Percentiles rank a stretch among this genome's conserved stretches.
phyloP scores from a whole-genome alignment of 2,329 filamentous ascomycete genomes.

The Diaporthe sp. region DNA sequence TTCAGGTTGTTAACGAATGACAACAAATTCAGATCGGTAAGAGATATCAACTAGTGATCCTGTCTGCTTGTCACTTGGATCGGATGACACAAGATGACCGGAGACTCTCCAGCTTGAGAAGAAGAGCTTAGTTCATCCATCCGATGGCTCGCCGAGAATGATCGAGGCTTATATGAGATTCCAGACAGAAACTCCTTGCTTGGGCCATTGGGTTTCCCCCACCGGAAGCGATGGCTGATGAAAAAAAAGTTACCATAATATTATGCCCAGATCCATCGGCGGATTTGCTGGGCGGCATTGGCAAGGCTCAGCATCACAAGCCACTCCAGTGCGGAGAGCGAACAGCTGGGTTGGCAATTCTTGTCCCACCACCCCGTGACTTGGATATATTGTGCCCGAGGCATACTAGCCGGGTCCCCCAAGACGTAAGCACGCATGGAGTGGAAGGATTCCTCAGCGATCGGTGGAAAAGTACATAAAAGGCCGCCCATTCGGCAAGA shows the following conservation, averaged over 20 bases:
- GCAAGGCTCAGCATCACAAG: conserved; percentile 23
- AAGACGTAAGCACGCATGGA: conserved; percentile 18
- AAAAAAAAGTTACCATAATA: background rate
- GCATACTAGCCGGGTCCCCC: background rate
- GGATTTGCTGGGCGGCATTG: conserved; percentile 22
- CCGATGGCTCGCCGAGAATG: background rate
- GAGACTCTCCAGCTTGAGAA: background rate
- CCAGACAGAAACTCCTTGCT: conserved; percentile 1
- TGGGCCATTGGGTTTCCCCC: background rate
- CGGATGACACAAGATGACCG: background rate
- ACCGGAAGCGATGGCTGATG: conserved; percentile 15
- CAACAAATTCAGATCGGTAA: background rate
- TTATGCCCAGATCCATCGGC: conserved; percentile 13
- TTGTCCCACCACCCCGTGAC: conserved; percentile 13
- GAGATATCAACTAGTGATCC: background rate
- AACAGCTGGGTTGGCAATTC: conserved; percentile 5
- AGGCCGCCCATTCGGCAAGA: background rate
- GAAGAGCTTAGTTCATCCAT: background rate
- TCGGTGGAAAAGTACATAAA: background rate
- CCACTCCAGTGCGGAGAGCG: conserved; percentile 14
- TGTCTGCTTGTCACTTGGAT: background rate
- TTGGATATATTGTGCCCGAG: conserved; percentile 22
- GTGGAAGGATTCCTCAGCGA: background rate
- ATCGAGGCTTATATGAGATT: conserved; percentile 24
- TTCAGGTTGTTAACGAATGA: background rate